Conservation (phyloP, 2,329 filamentous ascomycete species). For the Diplodia mutila region DNA sequence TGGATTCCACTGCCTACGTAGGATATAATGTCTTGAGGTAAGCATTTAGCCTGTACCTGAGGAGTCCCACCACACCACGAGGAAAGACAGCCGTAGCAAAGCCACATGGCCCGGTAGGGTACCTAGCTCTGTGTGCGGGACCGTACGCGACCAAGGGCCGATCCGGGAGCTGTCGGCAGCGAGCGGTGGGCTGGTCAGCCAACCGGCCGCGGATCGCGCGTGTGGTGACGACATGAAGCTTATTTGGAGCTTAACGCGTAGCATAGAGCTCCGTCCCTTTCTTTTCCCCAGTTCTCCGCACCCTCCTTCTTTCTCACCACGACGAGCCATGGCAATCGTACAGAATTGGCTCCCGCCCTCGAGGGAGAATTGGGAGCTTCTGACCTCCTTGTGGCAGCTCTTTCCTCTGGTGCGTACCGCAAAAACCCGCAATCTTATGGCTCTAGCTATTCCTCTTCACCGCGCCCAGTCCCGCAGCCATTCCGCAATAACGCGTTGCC, state of each 20-base stretch:
- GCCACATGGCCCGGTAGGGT: neutral
- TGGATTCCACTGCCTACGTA: too few relatives aligned
- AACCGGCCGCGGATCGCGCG: neutral
- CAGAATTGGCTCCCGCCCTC: conserved; percentile 53
- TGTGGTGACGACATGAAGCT: conserved; percentile 13
- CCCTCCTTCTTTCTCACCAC: neutral
- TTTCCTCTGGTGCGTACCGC: conserved; percentile 52
- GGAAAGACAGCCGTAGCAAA: neutral
- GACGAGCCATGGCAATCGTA: conserved; percentile 47
- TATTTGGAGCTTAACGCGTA: conserved; percentile 4
- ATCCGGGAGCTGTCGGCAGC: neutral
- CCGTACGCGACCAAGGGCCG: neutral
- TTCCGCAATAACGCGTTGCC: neutral
- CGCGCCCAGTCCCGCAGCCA: neutral
- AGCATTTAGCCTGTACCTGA: neutral
- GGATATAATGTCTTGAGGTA: too few relatives aligned
- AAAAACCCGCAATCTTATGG: neutral
- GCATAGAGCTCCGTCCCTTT: neutral
- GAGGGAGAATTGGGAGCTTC: conserved; percentile 54
- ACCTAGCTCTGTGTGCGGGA: neutral
- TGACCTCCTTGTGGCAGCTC: conserved; percentile 52
- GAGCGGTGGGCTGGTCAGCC: neutral
- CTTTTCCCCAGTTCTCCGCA: neutral
- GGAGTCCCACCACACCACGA: neutral
- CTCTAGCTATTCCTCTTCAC: neutral